Evolutionary conservation across 148 eudicot genomes (phyloP), one percentile per base, ranked within the genome.

Genomic region (Silene latifolia): DNA sequence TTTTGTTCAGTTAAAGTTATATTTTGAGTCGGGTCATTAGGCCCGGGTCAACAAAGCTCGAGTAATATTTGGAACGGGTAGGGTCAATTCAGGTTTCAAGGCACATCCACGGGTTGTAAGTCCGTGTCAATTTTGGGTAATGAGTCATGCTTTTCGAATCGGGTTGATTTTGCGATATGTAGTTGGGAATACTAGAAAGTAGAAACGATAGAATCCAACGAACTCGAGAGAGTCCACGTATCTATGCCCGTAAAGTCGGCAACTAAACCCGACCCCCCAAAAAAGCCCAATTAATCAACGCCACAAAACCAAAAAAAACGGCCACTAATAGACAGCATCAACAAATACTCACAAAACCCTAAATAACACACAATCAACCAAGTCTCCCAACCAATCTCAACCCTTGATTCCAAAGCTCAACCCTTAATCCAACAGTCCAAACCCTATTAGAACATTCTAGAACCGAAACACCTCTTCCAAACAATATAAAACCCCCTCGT

Each of bases 341-440:
- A 35, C 42, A 4, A 35, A 39, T 6, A 39, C 15, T 18, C 20
- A 4, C 61, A 17, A 58, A 58, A 58, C 23, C 61, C 61, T 19
- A 19, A n/a, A 58, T 11, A 51, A 48, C 24, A 58, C 20, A 65
- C 14, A 29, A 5, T 32, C 42, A 42, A 67, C 70, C 25, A n/a
- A 67, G 35, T 5, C 4, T 0, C 0, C 4, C 51, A 17, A 18
- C 42, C 27, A 70, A 70, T 70, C 61, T 51, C 21, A 6, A 24
- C 61, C 62, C 21, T 70, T 62, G 62, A 51, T 70, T n/a, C 25
- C 56, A 69, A 47, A 47, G 14, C 72, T 23, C 32, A 23, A 42
- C 69, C n/a, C 58, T 2, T 7, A 24, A 70, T 70, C 73, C 73
- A 70, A 70, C 73, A 42, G 61, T 13, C 23, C 73, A 70, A 7